A percentile compares a stretch with the other conserved stretches of the same genome.
Evolutionary conservation across 192 early-diverging fungal species (phyloP).

Genomic region (Entomortierella chlamydospora): DNA sequence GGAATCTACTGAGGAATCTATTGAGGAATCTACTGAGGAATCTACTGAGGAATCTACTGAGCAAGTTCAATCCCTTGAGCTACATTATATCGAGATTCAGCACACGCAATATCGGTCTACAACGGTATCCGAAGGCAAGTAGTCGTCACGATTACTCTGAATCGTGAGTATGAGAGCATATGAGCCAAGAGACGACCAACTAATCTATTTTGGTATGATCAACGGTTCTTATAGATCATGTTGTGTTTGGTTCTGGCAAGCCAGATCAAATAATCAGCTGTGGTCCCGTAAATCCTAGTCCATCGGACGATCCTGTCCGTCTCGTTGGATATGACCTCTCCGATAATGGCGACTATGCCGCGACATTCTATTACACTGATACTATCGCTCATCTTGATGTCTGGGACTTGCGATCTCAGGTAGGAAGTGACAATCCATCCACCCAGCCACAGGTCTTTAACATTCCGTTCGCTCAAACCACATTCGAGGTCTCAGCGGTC

Average conservation of each 20-base stretch:
- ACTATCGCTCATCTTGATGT: not conserved
- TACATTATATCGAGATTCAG: slow-evolving; percentile 16
- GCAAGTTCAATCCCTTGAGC: not conserved
- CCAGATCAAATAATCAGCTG: slow-evolving; percentile 1
- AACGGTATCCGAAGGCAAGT: no score
- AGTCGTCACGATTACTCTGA: no score
- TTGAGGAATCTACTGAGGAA: not conserved
- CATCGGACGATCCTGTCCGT: not conserved
- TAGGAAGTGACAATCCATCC: not conserved
- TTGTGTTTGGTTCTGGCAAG: slow-evolving; percentile 3
- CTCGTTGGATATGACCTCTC: not conserved
- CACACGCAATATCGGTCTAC: not conserved
- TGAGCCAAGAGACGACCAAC: no score
- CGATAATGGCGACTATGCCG: slow-evolving; percentile 1
- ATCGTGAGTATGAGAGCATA: no score
- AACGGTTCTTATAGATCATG: slow-evolving; percentile 1
- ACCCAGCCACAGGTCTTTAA: not conserved
- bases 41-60: not conserved
- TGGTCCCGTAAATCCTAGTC: not conserved
- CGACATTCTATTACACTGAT: not conserved
- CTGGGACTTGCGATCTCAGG: slow-evolving; percentile 2
- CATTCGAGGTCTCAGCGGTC: not conserved
- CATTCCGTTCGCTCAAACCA: not conserved
- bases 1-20: not conserved
- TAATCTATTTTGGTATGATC: no score